Percentiles rank a stretch among this genome's conserved stretches.
Evolutionary conservation across 805 yeast species (phyloP).

Genomic region (Pichia eremophila): DNA sequence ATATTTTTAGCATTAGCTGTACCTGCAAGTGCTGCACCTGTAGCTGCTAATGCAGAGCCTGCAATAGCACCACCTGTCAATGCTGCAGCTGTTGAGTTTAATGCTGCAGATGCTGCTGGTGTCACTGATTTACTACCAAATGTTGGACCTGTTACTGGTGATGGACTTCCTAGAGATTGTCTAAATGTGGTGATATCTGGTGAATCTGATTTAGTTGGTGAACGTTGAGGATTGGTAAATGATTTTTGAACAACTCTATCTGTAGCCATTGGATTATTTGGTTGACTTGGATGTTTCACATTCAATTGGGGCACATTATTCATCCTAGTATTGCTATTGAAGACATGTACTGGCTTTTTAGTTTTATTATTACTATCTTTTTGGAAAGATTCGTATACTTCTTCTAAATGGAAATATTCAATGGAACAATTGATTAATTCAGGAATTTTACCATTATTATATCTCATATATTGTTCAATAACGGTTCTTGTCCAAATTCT

Average conservation of each 20-base stretch:
- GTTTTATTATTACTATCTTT: neutral
- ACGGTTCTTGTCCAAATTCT: conserved; percentile 47
- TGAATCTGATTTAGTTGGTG: conserved; percentile 2
- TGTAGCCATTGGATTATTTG: neutral
- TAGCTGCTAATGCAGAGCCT: conserved; percentile 4
- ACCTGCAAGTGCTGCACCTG: neutral
- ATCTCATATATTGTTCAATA: conserved; percentile 43
- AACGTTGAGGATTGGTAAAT: conserved; percentile 3
- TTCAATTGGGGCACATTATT: neutral
- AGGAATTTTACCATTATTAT: conserved; percentile 46
- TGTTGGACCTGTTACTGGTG: neutral
- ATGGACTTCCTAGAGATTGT: neutral
- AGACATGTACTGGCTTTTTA: neutral
- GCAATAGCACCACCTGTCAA: neutral
- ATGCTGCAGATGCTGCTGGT: neutral
- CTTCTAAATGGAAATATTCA: conserved; percentile 28
- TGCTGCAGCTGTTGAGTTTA: neutral
- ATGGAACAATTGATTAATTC: conserved; percentile 38
- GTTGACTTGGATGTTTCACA: neutral
- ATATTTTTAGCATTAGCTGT: conserved; percentile 1
- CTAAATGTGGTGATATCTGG: conserved; percentile 1
- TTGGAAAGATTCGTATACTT: conserved; percentile 8
- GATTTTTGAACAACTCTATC: neutral
- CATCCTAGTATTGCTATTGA: neutral
- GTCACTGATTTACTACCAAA: no score